Evolutionary conservation across 75 land plant species (phyloP).

Genomic region (Selaginella tamariscina): DNA sequence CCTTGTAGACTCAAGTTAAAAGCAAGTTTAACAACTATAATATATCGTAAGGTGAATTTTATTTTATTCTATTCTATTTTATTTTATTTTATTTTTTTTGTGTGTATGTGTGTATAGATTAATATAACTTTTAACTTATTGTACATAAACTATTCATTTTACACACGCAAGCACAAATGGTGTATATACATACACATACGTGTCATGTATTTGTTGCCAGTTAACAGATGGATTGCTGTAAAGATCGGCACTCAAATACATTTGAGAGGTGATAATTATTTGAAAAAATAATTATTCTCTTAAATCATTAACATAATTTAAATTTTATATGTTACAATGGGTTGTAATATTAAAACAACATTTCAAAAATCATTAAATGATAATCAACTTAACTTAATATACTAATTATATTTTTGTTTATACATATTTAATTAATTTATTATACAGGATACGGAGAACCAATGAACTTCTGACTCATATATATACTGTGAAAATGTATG

Average conservation of each 20-base stretch:
- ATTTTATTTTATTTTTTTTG: background rate
- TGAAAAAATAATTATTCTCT: background rate
- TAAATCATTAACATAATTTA: background rate
- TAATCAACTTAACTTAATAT: too few relatives aligned
- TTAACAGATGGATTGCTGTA: conserved; percentile 74
- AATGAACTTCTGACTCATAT: conserved; percentile 72
- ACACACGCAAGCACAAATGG: background rate
- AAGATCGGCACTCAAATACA: conserved; percentile 61
- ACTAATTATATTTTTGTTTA: too few relatives aligned
- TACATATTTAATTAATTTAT: background rate
- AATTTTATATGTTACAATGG: background rate
- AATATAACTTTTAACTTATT: background rate
- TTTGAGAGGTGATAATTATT: conserved; percentile 46
- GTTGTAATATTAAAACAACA: background rate
- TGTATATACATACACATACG: background rate
- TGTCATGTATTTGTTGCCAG: conserved; percentile 20
- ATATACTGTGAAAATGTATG: conserved; percentile 82
- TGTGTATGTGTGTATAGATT: background rate
- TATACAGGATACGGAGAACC: conserved; percentile 53
- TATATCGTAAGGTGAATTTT: conserved; percentile 55
- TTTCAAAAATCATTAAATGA: background rate
- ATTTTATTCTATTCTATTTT: too few relatives aligned
- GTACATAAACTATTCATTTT: background rate
- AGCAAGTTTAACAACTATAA: conserved; percentile 61
- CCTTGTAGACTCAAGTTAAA: conserved; percentile 50